Evolutionary conservation across 1,139 yeast species (phyloP), one percentile per base, ranked within the genome.

Genomic region (Meyerozyma smithsonii): DNA sequence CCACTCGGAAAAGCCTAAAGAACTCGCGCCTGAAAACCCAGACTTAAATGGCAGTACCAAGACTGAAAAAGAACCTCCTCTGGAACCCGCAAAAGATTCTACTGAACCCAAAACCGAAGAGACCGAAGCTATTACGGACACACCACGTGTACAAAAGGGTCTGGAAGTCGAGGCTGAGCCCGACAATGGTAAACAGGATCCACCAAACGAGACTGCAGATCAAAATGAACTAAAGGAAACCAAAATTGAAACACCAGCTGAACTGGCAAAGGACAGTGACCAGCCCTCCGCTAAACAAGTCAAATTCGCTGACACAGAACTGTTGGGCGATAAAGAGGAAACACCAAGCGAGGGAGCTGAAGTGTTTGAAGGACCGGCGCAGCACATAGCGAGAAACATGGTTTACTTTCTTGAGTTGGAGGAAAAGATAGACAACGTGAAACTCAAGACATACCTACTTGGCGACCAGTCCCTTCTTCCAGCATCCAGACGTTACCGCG

Each of bases 301-400:
- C 26, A 34, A 24, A 20, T 18, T 30, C 16, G 34, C 34, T 8
- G 41, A 46, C 10, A 39, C 41, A 12, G 46, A 43, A 33, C 30
- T 40, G 12, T 41, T 37, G 15, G 37, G 35, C n/a, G 48, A 45
- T 17, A 48, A 52, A 14, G 65, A 17, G 5, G 34, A 18, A 18
- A 18, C 21, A 5, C 20, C 12, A 8, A n/a, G 10, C 8, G 34
- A 30, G 10, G 15, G 21, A 2, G 14, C 34, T 18, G 34, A 60
- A 33, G 47, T 67, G 0, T 78, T 69, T 48, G 81, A 81, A 57
- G 90, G 92, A 0, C 94, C 94, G 1, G 55, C 65, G 2, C 87
- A 81, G 49, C 66, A 71, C 41, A 77, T 81, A 1, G 68, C 77
- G 1, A 66, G 75, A 30, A 77, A 79, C 48, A 62, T 62, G 36